Conservation (phyloP, 148 eudicot genomes). For the Talinum fruticosum region DNA sequence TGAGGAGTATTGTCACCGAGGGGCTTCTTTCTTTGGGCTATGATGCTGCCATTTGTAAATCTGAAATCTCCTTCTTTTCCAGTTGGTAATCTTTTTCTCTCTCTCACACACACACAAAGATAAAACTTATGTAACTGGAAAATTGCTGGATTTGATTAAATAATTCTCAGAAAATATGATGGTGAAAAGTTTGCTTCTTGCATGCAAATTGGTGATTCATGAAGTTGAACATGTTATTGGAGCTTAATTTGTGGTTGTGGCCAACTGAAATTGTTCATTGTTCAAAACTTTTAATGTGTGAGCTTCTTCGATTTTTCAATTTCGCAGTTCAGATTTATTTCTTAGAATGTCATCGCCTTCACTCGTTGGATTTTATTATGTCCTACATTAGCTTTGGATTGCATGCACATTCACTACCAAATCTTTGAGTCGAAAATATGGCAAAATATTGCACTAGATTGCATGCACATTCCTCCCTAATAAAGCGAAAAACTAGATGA, state of each 20-base stretch:
- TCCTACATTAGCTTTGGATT: too few species aligned
- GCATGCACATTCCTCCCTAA: constrained; percentile 83
- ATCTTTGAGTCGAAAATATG: constrained; percentile 81
- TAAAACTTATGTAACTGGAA: neutral
- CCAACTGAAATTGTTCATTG: neutral
- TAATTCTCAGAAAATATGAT: neutral
- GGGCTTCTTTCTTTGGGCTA: constrained; percentile 58
- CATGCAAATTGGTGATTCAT: neutral
- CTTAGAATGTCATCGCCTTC: too few species aligned
- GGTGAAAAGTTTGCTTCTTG: neutral
- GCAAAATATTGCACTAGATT: constrained; percentile 80
- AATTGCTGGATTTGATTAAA: neutral
- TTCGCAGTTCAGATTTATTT: too few species aligned
- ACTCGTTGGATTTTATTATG: too few species aligned
- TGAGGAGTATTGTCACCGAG: constrained; percentile 52
- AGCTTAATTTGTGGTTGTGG: neutral
- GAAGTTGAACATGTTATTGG: neutral
- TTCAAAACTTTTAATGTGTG: too few species aligned
- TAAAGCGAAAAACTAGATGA: constrained; percentile 1
- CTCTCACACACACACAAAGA: neutral
- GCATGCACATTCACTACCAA: constrained; percentile 96
- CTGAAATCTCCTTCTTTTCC: constrained; percentile 65
- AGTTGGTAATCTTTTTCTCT: constrained; percentile 49
- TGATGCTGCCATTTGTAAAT: constrained; percentile 77
- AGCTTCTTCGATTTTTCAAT: too few species aligned